A percentile compares a stretch with the other conserved stretches of the same genome.
phyloP scores from a whole-genome alignment of 2,329 filamentous ascomycete genomes.

The Fusarium sp. region DNA sequence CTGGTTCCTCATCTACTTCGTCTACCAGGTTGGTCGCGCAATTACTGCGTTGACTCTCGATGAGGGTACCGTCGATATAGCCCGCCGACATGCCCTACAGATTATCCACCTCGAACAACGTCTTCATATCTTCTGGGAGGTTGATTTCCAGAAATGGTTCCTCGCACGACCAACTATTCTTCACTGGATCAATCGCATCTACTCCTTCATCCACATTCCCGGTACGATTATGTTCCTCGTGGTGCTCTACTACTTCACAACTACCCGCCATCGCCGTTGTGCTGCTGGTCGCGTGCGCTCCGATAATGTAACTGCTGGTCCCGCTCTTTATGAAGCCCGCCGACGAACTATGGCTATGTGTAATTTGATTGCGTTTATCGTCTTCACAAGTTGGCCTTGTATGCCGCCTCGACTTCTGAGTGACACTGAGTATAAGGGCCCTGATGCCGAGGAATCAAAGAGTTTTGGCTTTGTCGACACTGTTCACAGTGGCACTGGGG shows the following conservation, averaged over 20 bases:
- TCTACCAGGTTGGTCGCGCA: slow-evolving; percentile 79
- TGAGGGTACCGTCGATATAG: slow-evolving; percentile 74
- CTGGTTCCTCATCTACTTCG: slow-evolving; percentile 81
- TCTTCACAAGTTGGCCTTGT: slow-evolving; percentile 72
- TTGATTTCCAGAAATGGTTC: slow-evolving; percentile 68
- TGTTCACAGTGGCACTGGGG: slow-evolving; percentile 61
- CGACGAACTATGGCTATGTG: slow-evolving; percentile 71
- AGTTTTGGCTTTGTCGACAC: slow-evolving; percentile 71
- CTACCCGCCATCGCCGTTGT: slow-evolving; percentile 63
- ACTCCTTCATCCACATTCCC: slow-evolving; percentile 83
- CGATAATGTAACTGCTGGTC: slow-evolving; percentile 53
- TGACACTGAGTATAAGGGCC: slow-evolving; percentile 64
- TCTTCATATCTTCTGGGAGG: slow-evolving; percentile 73
- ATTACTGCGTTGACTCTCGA: slow-evolving; percentile 76
- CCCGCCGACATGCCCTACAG: slow-evolving; percentile 74
- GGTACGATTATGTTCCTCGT: slow-evolving; percentile 76
- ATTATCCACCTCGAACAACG: slow-evolving; percentile 73
- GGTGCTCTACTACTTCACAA: slow-evolving; percentile 76
- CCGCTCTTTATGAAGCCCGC: slow-evolving; percentile 64
- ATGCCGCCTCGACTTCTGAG: slow-evolving; percentile 72
- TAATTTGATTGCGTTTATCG: slow-evolving; percentile 69
- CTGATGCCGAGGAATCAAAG: slow-evolving; percentile 67
- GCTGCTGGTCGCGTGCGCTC: slow-evolving; percentile 42
- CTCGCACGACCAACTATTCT: slow-evolving; percentile 64
- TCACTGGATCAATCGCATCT: slow-evolving; percentile 76